Evolutionary conservation across 1,139 yeast genomes (phyloP).

Genomic region (Blastobotrys proliferans): DNA sequence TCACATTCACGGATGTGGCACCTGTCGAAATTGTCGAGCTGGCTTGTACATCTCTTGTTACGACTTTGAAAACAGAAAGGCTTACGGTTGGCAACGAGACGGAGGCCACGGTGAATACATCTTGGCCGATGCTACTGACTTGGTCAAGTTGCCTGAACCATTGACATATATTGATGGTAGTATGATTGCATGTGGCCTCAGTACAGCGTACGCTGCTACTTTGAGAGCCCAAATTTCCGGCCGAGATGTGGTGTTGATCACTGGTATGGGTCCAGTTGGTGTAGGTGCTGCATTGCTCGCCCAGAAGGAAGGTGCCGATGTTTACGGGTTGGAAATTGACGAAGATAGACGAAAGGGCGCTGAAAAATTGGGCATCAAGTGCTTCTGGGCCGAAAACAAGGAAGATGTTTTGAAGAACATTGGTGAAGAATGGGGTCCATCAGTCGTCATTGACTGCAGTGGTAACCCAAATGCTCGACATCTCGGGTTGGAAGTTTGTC

Average conservation of each 20-base stretch:
- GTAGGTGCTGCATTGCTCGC: conserved; percentile 17
- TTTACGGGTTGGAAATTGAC: conserved; percentile 18
- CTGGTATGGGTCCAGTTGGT: conserved; percentile 22
- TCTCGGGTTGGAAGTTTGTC: conserved; percentile 16
- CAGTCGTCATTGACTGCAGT: conserved; percentile 18
- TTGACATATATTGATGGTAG: conserved; percentile 19
- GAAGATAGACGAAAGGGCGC: conserved; percentile 14
- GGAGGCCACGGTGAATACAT: conserved; percentile 19
- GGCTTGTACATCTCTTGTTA: conserved; percentile 17
- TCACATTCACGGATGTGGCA: conserved; percentile 20
- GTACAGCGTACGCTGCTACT: conserved; percentile 20
- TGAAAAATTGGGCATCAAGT: conserved; percentile 13
- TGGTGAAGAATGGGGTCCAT: conserved; percentile 15
- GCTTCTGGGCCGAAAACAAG: conserved; percentile 13
- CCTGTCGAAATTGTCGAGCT: conserved; percentile 16
- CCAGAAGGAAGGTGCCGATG: conserved; percentile 19
- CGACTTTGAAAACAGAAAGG: conserved; percentile 12
- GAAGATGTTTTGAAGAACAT: conserved; percentile 13
- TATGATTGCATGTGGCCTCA: conserved; percentile 19
- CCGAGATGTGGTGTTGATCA: conserved; percentile 18
- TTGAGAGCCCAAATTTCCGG: conserved; percentile 18
- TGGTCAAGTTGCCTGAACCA: conserved; percentile 15
- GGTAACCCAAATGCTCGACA: conserved; percentile 18
- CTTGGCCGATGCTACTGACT: conserved; percentile 14
- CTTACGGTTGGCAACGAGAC: conserved; percentile 20